phyloP scores from a whole-genome alignment of 805 yeast species.

The Wickerhamomyces pijperi region DNA sequence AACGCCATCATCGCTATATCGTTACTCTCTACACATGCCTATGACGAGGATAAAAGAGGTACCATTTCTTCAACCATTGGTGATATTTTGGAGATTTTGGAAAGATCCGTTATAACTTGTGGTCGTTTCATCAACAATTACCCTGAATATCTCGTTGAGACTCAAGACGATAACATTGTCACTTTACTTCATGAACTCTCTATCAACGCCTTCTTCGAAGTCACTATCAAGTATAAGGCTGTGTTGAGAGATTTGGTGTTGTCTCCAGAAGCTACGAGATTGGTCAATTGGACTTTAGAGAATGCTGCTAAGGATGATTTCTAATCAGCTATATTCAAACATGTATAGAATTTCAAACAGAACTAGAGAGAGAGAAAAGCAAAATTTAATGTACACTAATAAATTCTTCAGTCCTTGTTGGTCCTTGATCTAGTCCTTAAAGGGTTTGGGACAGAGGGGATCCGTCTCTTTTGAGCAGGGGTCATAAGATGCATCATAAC shows the following conservation, averaged over 20 bases:
- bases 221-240: conserved; percentile 53
- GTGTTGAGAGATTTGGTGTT: conserved; percentile 54
- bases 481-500: conserved; percentile 5
- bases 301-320: conserved; percentile 38
- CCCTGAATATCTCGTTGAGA: conserved; percentile 12
- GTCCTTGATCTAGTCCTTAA: conserved; percentile 18
- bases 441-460: conserved; percentile 17
- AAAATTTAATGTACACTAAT: conserved; percentile 3
- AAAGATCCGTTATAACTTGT: conserved; percentile 45
- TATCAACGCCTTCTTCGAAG: conserved; percentile 50
- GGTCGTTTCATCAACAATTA: conserved; percentile 33
- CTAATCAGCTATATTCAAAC: too few relatives aligned
- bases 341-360: too few relatives aligned
- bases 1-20: conserved; percentile 54
- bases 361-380: too few relatives aligned
- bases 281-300: conserved; percentile 68
- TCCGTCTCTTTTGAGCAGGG: conserved; percentile 17
- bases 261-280: conserved; percentile 49
- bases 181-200: conserved; percentile 52
- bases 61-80: conserved; percentile 43
- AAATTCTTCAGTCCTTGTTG: too few relatives aligned
- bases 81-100: conserved; percentile 48
- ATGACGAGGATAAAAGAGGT: conserved; percentile 51
- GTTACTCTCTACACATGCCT: conserved; percentile 45
- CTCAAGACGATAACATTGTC: conserved; percentile 30